Base-by-base conservation (phyloP, 768 basidiomycete species). In the Candolleomyces efflorescens region DNA sequence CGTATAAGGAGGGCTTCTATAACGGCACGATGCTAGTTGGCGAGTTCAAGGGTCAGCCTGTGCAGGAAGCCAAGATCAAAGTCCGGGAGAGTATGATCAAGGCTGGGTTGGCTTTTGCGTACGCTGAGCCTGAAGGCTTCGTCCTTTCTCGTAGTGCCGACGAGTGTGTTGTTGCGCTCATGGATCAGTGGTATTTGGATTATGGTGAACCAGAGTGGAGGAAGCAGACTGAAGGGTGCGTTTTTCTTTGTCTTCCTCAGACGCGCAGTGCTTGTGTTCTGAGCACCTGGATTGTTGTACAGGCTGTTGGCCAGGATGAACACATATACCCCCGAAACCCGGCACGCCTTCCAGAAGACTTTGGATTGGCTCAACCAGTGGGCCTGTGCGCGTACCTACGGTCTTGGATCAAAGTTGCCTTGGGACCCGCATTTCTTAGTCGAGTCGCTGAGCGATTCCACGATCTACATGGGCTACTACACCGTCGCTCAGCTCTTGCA, bases 121-220 rank as follows among this genome's bases (percentile, higher is more conserved):
- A 99, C 69, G 94, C 95, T 10, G 96, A 98, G 73, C 96, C 96
- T 0, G 95, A 98, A 71, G 90, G 89, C 56, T 69, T 92, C 63
- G 89, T 98, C 66, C 84, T 94, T 65, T 92, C 89, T 46, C 81
- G 96, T 45, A 93, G 90, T 71, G 85, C 83, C n/a, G 97, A 99
- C 67, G 96, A 98, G 73, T 99, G 97, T 75, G 91, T 98, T 18
- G 94, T 99, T 58, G 95, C 96, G 3, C 75, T 99, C 63, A 95
- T 94, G 85, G 97, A 99, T 69, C 97, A 99, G 73, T 99, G 96
- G 95, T 99, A 98, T 72, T 74, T 98, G 71, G 94, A 98, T 72
- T 99, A 98, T 65, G 97, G 96, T 64, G 94, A 98, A 76, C 71
- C 83, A 0, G 68, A 70, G n/a, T 99, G 97, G 97, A 90, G 87